Base-by-base conservation (phyloP, 495 filamentous ascomycete genomes). In the Penicillium samsonianum region DNA sequence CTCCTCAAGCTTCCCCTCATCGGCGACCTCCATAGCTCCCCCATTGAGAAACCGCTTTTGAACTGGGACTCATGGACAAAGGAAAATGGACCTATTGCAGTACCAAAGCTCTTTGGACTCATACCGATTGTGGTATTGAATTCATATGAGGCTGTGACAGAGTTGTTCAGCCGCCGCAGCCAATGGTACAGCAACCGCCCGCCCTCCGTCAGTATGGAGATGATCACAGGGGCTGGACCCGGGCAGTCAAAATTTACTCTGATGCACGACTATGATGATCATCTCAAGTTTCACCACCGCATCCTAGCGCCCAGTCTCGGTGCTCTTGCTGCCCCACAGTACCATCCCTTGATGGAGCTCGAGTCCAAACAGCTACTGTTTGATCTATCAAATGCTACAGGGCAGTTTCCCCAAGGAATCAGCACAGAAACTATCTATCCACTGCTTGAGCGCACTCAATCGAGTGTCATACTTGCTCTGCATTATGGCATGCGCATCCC, bases 111-210 rank as follows among this genome's bases (percentile, higher is more conserved):
- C 3, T 71, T 71, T 35, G 68, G 68, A 9, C 53, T 71, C n/a
- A 53, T 71, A 2, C 68, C 68, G 0, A 68, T 71, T 17, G 65
- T 71, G 33, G 61, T 71, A 0, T 42, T 71, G 14, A 71, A 68
- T 31, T 67, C 68, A 0, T 50, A 42, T 16, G 67, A 67, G 31
- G 64, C 67, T n/a, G 69, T 67, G n/a, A 67, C 62, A 0, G 69
- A 72, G 38, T 33, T 72, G 9, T 69, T 72, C 61, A 67, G 67
- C 23, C 64, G 60, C 26, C 69, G 69, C 57, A 72, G 69, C 19
- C 69, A 67, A 31, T 71, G 68, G 68, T 71, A 71, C 47, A 67
- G 64, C 56, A 72, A 72, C 38, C 67, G 69, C 1, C 69, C 67
- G 8, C 41, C 64, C 12, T 69, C 67, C 5, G 65, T 72, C 2